Evolutionary conservation across 2,329 filamentous ascomycete genomes (phyloP).

Genomic region (Apiospora hydei): DNA sequence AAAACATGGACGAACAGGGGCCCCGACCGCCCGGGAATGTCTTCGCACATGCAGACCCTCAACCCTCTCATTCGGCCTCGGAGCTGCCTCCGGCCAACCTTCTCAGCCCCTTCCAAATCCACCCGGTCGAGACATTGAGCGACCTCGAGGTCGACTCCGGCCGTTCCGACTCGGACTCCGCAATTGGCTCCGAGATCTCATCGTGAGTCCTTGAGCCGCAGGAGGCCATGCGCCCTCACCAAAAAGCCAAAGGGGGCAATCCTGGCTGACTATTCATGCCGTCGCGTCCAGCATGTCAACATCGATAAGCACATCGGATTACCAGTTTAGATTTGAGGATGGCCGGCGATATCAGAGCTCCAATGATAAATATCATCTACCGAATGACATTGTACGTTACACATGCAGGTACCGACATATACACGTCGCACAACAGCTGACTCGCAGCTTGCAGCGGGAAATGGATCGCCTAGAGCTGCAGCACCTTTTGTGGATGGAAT

Average conservation of each 20-base stretch:
- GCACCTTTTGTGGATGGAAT: constrained; percentile 33
- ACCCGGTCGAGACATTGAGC: constrained; percentile 25
- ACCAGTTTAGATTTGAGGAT: constrained; percentile 31
- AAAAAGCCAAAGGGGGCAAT: background rate
- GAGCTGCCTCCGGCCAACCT: constrained; percentile 15
- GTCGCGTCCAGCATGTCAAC: constrained; percentile 29
- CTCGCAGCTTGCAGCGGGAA: constrained; percentile 29
- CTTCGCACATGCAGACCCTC: constrained; percentile 14
- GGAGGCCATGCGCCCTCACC: background rate
- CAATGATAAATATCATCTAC: constrained; percentile 32
- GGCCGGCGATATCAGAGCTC: constrained; percentile 32
- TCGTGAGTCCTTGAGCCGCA: constrained; percentile 28
- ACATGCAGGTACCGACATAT: background rate
- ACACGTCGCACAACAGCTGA: constrained; percentile 18
- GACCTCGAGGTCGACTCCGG: constrained; percentile 32
- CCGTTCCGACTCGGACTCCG: constrained; percentile 31
- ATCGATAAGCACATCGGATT: constrained; percentile 29
- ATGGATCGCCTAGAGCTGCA: constrained; percentile 35
- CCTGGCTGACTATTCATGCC: constrained; percentile 3
- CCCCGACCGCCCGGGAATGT: background rate
- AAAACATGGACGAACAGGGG: constrained; percentile 13
- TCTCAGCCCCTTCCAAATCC: constrained; percentile 19
- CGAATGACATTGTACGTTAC: constrained; percentile 32
- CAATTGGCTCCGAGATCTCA: constrained; percentile 32
- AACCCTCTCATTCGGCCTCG: constrained; percentile 3